A percentile compares a stretch with the other conserved stretches of the same genome.
Conservation (phyloP, 2,329 filamentous ascomycete species). For the Pezicula radicicola region DNA sequence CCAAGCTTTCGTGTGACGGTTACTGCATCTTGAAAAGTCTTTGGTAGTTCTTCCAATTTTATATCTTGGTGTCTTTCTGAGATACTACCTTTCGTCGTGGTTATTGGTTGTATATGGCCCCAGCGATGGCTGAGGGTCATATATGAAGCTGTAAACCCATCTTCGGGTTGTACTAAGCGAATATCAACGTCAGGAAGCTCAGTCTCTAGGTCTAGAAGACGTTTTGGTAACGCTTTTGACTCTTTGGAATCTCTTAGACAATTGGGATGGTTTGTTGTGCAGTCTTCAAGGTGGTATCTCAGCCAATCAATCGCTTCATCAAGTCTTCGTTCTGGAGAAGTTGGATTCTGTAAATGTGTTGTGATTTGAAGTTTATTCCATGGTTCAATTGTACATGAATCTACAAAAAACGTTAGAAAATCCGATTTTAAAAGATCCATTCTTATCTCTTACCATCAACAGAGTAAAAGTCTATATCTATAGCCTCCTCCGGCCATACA, state of each 20-base stretch:
- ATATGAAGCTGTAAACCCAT: conserved; percentile 6
- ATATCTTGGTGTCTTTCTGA: conserved; percentile 3
- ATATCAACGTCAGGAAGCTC: not conserved
- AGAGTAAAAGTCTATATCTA: not conserved
- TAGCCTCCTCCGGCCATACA: not conserved
- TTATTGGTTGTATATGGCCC: conserved; percentile 15
- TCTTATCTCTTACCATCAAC: not conserved
- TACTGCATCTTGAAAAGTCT: conserved; percentile 25
- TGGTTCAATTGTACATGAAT: not conserved
- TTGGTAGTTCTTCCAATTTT: conserved; percentile 15
- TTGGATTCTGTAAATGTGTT: not conserved
- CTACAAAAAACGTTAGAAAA: not conserved
- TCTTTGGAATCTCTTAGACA: not conserved
- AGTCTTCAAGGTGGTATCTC: not conserved
- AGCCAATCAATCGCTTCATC: not conserved
- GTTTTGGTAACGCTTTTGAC: not conserved
- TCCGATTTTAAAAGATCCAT: not conserved
- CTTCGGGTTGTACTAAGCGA: not conserved
- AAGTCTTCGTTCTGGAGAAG: not conserved
- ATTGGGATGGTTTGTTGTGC: not conserved
- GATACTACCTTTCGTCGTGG: conserved; percentile 1
- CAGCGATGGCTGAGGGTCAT: conserved; percentile 24
- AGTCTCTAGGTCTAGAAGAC: not conserved
- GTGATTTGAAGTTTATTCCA: not conserved
- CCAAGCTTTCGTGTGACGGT: conserved; percentile 14